phyloP scores from a whole-genome alignment of 2,329 filamentous ascomycete genomes.

The Aspergillus calidoustus region DNA sequence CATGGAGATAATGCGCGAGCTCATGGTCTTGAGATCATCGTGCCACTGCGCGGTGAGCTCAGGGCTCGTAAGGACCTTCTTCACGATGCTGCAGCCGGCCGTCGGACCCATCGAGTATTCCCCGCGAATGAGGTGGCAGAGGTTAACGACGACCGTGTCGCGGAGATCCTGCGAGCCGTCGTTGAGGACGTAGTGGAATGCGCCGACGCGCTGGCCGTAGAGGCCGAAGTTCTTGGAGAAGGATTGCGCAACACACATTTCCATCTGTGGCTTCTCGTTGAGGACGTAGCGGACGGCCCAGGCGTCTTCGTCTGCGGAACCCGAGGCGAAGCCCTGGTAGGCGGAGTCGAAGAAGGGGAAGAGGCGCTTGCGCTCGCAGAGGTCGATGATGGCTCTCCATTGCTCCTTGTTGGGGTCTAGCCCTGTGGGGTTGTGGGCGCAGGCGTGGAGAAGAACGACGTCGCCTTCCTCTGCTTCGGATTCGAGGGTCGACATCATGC shows the following conservation, averaged over 20 bases:
- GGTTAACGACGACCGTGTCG: slow-evolving; percentile 41
- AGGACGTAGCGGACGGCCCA: slow-evolving; percentile 91
- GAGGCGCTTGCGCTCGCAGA: slow-evolving; percentile 79
- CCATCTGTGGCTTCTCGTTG: slow-evolving; percentile 74
- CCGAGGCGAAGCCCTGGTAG: slow-evolving; percentile 96
- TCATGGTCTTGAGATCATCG: slow-evolving; percentile 86
- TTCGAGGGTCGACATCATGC: slow-evolving; percentile 81
- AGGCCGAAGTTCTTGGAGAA: slow-evolving; percentile 74
- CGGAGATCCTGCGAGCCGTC: slow-evolving; percentile 34
- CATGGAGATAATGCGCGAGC: slow-evolving; percentile 91
- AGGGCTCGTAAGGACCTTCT: slow-evolving; percentile 77
- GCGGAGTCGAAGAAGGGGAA: slow-evolving; percentile 98
- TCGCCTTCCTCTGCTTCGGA: slow-evolving; percentile 79
- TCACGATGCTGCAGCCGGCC: slow-evolving; percentile 85
- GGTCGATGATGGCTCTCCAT: slow-evolving; percentile 82
- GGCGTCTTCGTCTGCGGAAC: slow-evolving; percentile 81
- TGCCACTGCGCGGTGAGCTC: slow-evolving; percentile 86
- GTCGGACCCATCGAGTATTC: slow-evolving; percentile 65
- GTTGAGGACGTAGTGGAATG: slow-evolving; percentile 70
- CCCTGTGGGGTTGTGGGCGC: slow-evolving; percentile 96
- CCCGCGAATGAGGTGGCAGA: slow-evolving; percentile 45
- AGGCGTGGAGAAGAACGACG: slow-evolving; percentile 88
- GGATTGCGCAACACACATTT: slow-evolving; percentile 61
- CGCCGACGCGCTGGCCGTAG: slow-evolving; percentile 92
- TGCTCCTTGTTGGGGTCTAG: slow-evolving; percentile 91